Base-by-base conservation (phyloP, 2,329 filamentous ascomycete genomes). In the Arthroderma sp. region DNA sequence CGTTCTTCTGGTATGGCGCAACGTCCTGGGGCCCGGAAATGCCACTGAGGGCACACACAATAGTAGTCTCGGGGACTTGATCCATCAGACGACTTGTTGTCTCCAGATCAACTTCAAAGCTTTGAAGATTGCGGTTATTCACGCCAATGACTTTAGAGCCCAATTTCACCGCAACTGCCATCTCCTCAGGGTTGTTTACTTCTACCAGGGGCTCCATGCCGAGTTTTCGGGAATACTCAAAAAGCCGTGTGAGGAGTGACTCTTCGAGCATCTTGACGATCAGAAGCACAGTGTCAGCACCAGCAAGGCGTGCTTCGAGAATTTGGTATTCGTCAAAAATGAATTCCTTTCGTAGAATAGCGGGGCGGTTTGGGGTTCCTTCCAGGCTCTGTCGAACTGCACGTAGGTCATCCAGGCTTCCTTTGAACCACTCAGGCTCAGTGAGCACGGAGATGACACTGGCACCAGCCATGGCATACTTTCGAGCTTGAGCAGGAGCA, bases 261-360 rank as follows among this genome's bases (percentile, higher is more conserved):
- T 81, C 75, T 60, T 91, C 86, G 9, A 98, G 81, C 93, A 98
- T 98, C 77, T 98, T 98, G 55, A 98, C 93, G 64, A 98, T 98
- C 19, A 98, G 80, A 25, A 98, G 78, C 17, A 98, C 86, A 0
- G 91, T 96, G 71, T 98, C 91, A 6, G 93, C 93, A 62, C 93
- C 93, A 11, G 91, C 90, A 57, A 98, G 76, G 52, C 94, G 81
- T 28, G 91, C 93, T 73, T 98, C 93, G 5, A 98, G 79, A 56
- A 98, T 97, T 71, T 98, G 93, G 68, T 98, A 98, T 70, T 97
- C 90, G 49, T 97, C 91, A 66, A 97, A 98, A 41, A 98, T 84
- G 66, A 98, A 98, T 65, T 98, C 93, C 69, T 98, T 98, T 23
- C 94, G 84, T 31, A 98, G 76, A 11, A 98, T 81, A 1, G 91